Base-by-base conservation (phyloP, 2,329 filamentous ascomycete species). In the Verticillium longisporum region DNA sequence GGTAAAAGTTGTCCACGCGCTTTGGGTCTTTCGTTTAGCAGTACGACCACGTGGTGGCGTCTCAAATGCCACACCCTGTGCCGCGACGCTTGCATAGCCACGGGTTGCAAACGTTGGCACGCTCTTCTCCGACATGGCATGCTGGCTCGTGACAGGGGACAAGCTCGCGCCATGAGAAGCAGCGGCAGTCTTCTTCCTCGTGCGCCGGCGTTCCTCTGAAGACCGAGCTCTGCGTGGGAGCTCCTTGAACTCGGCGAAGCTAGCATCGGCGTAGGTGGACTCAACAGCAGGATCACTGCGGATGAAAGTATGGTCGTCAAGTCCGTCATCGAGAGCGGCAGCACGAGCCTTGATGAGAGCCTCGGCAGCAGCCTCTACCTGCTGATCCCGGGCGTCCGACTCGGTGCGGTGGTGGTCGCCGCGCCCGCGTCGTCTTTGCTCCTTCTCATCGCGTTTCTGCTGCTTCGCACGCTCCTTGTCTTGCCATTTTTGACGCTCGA, bases 1-100 rank as follows among this genome's bases (percentile, higher is more conserved):
- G 58, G 88, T 77, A 66, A 88, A 87, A 31, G 79, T 80, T 7
- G 82, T 86, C 85, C 85, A 88, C 45, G 84, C 80, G 63, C 82
- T n/a, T n/a, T n/a, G n/a, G n/a, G n/a, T n/a, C n/a, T n/a, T n/a
- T n/a, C n/a, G n/a, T n/a, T n/a, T n/a, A n/a, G n/a, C n/a, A n/a
- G n/a, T n/a, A n/a, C n/a, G n/a, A n/a, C n/a, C n/a, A n/a, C n/a
- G n/a, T n/a, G n/a, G n/a, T n/a, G n/a, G n/a, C n/a, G n/a, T n/a
- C n/a, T n/a, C n/a, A n/a, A n/a, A n/a, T n/a, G n/a, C n/a, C n/a
- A n/a, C n/a, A n/a, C n/a, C n/a, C n/a, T n/a, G n/a, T n/a, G n/a
- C n/a, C n/a, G n/a, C n/a, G n/a, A n/a, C n/a, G n/a, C n/a, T n/a
- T n/a, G n/a, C n/a, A n/a, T n/a, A n/a, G n/a, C n/a, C n/a, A n/a